Conservation (phyloP, 2,329 filamentous ascomycete species). For the Chaetomium sp. region DNA sequence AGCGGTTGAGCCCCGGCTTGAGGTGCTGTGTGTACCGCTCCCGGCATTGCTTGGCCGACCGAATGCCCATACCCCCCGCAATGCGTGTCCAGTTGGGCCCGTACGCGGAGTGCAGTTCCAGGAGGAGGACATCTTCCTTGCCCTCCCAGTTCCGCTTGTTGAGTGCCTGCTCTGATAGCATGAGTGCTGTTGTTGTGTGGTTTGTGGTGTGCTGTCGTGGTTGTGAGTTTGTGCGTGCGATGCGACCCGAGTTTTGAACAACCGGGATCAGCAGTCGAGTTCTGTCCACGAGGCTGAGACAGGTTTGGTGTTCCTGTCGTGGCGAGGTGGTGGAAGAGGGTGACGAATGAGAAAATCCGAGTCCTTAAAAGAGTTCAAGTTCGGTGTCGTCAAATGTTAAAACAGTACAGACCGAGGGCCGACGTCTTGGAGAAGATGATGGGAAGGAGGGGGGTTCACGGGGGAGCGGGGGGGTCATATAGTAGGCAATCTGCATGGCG, state of each 20-base stretch:
- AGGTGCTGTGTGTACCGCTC: constrained; percentile 93
- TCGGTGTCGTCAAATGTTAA: background rate
- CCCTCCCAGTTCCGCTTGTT: constrained; percentile 52
- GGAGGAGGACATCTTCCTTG: constrained; percentile 60
- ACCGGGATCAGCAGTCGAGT: background rate
- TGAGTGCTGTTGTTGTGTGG: background rate
- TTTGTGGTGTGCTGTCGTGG: background rate
- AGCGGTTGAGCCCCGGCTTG: constrained; percentile 66
- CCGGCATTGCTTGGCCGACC: constrained; percentile 89
- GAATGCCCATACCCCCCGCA: constrained; percentile 61
- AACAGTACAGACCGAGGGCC: background rate
- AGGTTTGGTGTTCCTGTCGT: background rate
- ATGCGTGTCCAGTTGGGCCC: constrained; percentile 87
- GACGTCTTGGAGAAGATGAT: background rate
- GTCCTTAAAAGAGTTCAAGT: background rate
- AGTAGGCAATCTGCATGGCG: constrained; percentile 1
- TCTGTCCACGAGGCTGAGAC: background rate
- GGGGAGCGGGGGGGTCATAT: constrained; percentile 8
- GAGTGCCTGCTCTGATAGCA: constrained; percentile 9
- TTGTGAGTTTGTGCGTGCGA: background rate
- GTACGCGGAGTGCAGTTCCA: constrained; percentile 41
- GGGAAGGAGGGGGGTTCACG: background rate
- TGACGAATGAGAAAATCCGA: background rate
- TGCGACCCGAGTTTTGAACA: background rate
- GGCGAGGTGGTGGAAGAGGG: background rate